Conservation (phyloP, 257 asterid species). For the Mentha longifolia region DNA sequence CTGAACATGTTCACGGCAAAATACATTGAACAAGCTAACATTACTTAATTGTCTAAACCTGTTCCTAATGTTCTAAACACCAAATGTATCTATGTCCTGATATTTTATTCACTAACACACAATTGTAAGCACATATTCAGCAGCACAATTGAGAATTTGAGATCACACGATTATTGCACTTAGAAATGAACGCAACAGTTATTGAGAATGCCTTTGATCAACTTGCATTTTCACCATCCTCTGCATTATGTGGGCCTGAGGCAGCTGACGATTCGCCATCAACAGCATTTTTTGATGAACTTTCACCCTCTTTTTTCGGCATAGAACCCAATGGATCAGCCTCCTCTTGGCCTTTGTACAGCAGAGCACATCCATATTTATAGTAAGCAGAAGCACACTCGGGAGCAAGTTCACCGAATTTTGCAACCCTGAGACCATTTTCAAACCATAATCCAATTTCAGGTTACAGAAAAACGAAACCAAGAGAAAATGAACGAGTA, state of each 20-base stretch:
- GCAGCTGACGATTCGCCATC: constrained; percentile 70
- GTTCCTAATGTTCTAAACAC: too few species aligned
- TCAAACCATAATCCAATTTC: constrained; percentile 17
- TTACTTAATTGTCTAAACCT: too few species aligned
- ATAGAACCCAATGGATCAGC: constrained; percentile 84
- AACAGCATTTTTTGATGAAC: constrained; percentile 49
- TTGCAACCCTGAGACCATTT: constrained; percentile 60
- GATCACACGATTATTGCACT: too few species aligned
- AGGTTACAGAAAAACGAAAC: background rate
- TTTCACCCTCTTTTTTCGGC: constrained; percentile 73
- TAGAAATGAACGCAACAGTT: too few species aligned
- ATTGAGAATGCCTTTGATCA: too few species aligned
- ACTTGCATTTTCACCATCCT: too few species aligned
- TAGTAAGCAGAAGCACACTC: constrained; percentile 82
- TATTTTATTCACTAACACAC: too few species aligned
- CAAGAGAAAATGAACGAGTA: constrained; percentile 12
- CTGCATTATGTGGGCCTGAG: too few species aligned
- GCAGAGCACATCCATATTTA: constrained; percentile 60
- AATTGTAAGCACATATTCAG: too few species aligned
- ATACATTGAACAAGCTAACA: background rate
- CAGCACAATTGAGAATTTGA: too few species aligned
- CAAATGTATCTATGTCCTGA: too few species aligned
- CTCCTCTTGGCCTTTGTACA: constrained; percentile 89
- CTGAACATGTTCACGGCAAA: background rate
- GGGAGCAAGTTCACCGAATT: too few species aligned